Conservation (phyloP, 2,329 filamentous ascomycete species). For the Colletotrichum graminicola region DNA sequence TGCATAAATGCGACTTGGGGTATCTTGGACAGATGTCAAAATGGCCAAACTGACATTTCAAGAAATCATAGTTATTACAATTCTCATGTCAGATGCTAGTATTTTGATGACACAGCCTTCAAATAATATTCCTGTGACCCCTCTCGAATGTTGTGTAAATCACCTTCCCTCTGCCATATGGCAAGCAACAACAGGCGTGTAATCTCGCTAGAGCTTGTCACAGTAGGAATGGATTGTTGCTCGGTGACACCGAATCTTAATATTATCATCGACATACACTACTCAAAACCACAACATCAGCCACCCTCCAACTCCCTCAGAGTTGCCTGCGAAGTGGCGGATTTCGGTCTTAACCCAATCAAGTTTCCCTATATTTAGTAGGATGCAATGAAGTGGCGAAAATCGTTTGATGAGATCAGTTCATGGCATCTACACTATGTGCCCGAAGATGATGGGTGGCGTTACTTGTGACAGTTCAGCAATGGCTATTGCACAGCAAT, state of each 20-base stretch:
- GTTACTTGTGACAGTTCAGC: neutral
- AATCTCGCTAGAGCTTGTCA: neutral
- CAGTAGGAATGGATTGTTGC: neutral
- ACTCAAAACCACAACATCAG: neutral
- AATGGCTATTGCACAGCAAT: neutral
- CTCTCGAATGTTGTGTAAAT: neutral
- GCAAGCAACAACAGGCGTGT: neutral
- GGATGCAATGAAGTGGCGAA: slow-evolving; percentile 4
- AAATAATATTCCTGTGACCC: no score
- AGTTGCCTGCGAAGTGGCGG: neutral
- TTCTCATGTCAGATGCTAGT: no score
- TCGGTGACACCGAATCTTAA: neutral
- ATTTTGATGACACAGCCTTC: no score
- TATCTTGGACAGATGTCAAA: no score
- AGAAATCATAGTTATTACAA: no score
- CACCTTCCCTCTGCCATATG: neutral
- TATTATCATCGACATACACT: neutral
- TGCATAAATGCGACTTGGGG: no score
- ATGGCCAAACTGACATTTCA: no score
- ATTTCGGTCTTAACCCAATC: slow-evolving; percentile 10
- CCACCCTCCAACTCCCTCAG: neutral
- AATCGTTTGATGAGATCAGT: neutral
- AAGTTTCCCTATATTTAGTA: neutral
- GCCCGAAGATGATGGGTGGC: neutral
- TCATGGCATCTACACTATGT: no score